Conservation (phyloP, 768 basidiomycete species). For the Mrakia blollopis region DNA sequence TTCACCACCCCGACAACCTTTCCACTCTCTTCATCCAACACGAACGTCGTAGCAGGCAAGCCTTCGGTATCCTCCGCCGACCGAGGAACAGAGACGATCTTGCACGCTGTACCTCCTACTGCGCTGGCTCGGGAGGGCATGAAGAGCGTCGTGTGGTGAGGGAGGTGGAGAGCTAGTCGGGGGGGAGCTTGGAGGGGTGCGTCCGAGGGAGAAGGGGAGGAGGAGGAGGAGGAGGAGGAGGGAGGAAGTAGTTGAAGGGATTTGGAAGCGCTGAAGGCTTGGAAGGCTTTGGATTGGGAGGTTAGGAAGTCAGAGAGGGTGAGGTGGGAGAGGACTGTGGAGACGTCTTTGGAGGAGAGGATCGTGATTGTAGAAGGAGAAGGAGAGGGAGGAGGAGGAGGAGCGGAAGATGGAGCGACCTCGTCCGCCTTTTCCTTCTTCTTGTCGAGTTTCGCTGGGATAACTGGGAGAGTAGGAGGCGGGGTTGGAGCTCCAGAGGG, state of each 20-base stretch:
- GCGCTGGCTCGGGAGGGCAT: constrained; percentile 69
- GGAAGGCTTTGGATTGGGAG: constrained; percentile 20
- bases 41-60: constrained; percentile 68
- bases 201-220: background rate
- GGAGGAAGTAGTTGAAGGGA: no score
- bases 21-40: constrained; percentile 68
- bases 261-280: background rate
- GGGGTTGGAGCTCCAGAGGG: background rate
- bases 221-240: background rate
- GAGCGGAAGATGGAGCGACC: background rate
- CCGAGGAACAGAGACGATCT: constrained; percentile 73
- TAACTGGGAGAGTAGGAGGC: background rate
- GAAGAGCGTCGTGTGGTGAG: constrained; percentile 60
- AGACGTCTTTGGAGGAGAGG: constrained; percentile 19
- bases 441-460: background rate
- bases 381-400: background rate
- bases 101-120: constrained; percentile 58
- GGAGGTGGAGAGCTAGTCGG: constrained; percentile 17
- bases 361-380: constrained; percentile 11
- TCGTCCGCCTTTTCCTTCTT: background rate
- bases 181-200: constrained; percentile 13
- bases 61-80: constrained; percentile 51
- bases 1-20: constrained; percentile 70
- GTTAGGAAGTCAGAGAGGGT: constrained; percentile 24
- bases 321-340: background rate